A percentile compares a stretch with the other conserved stretches of the same genome.
Evolutionary conservation across 2,329 filamentous ascomycete genomes (phyloP).

Genomic region (Talaromyces funiculosus): DNA sequence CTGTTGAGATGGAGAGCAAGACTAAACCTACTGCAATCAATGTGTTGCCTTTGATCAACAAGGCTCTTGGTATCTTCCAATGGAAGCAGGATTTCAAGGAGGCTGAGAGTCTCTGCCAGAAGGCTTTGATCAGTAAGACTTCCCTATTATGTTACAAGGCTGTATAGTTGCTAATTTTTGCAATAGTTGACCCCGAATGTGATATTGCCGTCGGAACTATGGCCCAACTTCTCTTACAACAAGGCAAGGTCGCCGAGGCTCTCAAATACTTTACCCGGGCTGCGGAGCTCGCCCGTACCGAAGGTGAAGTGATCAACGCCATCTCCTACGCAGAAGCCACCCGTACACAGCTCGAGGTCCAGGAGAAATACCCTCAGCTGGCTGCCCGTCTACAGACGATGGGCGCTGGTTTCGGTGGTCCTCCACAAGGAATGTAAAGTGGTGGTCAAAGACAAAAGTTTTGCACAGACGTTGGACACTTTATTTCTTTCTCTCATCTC

Average conservation of each 20-base stretch:
- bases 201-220: constrained; percentile 98
- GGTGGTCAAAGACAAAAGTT: constrained; percentile 12
- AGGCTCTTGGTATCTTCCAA: constrained; percentile 92
- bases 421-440: constrained; percentile 30
- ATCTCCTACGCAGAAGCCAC: constrained; percentile 96
- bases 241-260: constrained; percentile 93
- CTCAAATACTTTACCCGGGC: constrained; percentile 96
- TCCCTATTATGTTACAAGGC: background rate
- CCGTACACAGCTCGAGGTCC: constrained; percentile 87
- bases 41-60: constrained; percentile 95
- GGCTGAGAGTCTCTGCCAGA: constrained; percentile 93
- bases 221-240: constrained; percentile 93
- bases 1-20: constrained; percentile 98
- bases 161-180: constrained; percentile 15
- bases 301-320: constrained; percentile 92
- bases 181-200: constrained; percentile 87
- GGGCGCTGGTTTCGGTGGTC: constrained; percentile 37
- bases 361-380: constrained; percentile 78
- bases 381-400: constrained; percentile 65
- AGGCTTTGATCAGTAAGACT: constrained; percentile 86
- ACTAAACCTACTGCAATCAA: constrained; percentile 95
- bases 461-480: background rate
- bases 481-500: background rate
- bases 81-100: constrained; percentile 96
- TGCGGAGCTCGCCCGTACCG: constrained; percentile 87